These are phyloP conservation scores for Hyphopichia burtonii DNA, from an alignment of 1,139 yeast genomes.

Conservation along the genomic window DNA sequence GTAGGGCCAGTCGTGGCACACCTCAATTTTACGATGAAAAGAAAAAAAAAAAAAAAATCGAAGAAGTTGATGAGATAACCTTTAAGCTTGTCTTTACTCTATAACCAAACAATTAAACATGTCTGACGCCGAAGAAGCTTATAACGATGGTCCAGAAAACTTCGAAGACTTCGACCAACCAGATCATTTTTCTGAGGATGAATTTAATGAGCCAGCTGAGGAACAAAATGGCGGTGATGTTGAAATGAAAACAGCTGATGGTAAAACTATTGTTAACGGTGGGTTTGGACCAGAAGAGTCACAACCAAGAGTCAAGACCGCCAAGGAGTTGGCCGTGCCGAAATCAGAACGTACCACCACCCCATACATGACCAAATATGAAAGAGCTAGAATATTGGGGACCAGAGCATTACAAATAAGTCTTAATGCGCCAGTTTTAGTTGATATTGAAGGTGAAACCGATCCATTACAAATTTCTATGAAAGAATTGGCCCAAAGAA, in stretches of 20 bases:
- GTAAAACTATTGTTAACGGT: constrained; percentile 68
- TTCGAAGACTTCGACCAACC: constrained; percentile 77
- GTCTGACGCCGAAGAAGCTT: constrained; percentile 57
- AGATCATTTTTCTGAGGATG: constrained; percentile 74
- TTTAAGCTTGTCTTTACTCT: too few species aligned
- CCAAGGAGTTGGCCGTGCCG: constrained; percentile 83
- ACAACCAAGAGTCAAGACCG: constrained; percentile 58
- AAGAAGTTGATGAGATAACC: background rate
- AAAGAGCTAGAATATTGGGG: constrained; percentile 94
- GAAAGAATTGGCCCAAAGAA: constrained; percentile 93
- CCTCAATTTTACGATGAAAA: background rate
- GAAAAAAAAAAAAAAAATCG: background rate
- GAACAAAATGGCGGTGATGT: constrained; percentile 37
- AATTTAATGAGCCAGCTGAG: constrained; percentile 40
- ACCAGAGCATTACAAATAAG: constrained; percentile 96
- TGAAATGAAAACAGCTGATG: constrained; percentile 68
- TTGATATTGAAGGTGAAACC: constrained; percentile 97
- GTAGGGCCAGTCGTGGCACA: background rate
- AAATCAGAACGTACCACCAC: constrained; percentile 89
- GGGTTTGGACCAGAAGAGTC: constrained; percentile 61
- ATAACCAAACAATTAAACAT: too few species aligned
- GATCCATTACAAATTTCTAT: constrained; percentile 98
- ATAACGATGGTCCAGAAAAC: constrained; percentile 78
- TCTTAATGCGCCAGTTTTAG: constrained; percentile 97
- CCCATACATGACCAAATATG: constrained; percentile 98